A percentile compares a stretch with the other conserved stretches of the same genome.
phyloP scores from a whole-genome alignment of 495 filamentous ascomycete genomes.

The Xylaria cubensis region DNA sequence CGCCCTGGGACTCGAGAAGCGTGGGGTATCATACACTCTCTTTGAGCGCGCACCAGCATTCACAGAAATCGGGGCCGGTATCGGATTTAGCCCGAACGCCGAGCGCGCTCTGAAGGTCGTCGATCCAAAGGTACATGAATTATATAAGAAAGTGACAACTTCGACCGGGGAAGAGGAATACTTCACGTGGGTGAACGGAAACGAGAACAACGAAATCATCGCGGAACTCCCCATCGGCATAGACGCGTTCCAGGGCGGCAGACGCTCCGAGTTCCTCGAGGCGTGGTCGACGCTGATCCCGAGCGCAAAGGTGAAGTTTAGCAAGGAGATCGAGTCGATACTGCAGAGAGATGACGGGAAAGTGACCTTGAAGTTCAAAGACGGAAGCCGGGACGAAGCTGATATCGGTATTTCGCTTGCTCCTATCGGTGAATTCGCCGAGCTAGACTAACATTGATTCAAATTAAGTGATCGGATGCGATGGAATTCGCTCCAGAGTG shows the following conservation, averaged over 20 bases:
- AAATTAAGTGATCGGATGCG: slow-evolving; percentile 50
- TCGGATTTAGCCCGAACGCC: slow-evolving; percentile 65
- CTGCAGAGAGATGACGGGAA: slow-evolving; percentile 20
- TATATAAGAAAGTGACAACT: slow-evolving; percentile 48
- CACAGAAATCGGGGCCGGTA: slow-evolving; percentile 65
- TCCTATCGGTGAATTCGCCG: background rate
- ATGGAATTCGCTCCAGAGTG: slow-evolving; percentile 52
- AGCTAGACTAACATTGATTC: slow-evolving; percentile 25
- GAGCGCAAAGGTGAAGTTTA: slow-evolving; percentile 37
- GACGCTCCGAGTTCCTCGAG: slow-evolving; percentile 50
- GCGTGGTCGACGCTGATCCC: slow-evolving; percentile 47
- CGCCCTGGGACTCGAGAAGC: slow-evolving; percentile 60
- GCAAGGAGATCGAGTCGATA: slow-evolving; percentile 40
- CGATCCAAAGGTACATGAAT: slow-evolving; percentile 44
- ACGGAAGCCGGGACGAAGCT: slow-evolving; percentile 42
- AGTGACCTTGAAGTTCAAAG: slow-evolving; percentile 42
- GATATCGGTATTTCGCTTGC: slow-evolving; percentile 38
- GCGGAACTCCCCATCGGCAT: slow-evolving; percentile 47
- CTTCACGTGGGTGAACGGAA: slow-evolving; percentile 53
- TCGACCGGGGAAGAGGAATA: slow-evolving; percentile 47
- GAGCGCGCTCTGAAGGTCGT: slow-evolving; percentile 60
- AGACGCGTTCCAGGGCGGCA: slow-evolving; percentile 51
- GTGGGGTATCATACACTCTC: slow-evolving; percentile 54
- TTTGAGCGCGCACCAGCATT: slow-evolving; percentile 63
- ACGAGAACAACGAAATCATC: slow-evolving; percentile 38